These are phyloP conservation scores for Pleurotus salmoneostramineus DNA, from an alignment of 768 basidiomycete species.

Conservation along the genomic window DNA sequence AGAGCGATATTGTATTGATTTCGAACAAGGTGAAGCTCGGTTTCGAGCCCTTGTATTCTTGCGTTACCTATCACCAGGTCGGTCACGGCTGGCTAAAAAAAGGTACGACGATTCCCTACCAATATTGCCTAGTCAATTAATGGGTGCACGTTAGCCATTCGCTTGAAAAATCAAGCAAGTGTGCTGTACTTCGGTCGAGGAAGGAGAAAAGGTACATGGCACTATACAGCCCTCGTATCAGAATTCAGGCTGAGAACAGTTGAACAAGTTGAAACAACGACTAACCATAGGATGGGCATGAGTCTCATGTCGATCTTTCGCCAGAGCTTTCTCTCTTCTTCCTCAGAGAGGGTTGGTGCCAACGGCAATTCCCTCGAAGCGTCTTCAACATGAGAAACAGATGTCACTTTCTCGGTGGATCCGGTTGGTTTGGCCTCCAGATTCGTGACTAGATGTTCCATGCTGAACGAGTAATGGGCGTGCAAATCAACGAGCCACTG, in stretches of 20 bases:
- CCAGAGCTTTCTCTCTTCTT: conserved; percentile 51
- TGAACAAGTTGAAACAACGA: background rate
- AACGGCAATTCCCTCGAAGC: no score
- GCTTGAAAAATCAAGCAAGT: no score
- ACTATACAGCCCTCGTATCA: conserved; percentile 10
- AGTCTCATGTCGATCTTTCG: conserved; percentile 55
- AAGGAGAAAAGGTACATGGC: conserved; percentile 63
- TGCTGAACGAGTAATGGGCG: no score
- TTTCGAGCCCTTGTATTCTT: conserved; percentile 56
- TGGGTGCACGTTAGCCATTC: no score
- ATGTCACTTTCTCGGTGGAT: no score
- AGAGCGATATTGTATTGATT: conserved; percentile 65
- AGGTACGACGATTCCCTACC: conserved; percentile 26
- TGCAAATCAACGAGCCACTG: no score
- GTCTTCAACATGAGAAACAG: no score
- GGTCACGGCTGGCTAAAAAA: background rate
- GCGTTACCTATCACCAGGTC: conserved; percentile 49
- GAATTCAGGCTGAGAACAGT: background rate
- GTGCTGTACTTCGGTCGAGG: conserved; percentile 50
- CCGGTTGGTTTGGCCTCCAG: no score
- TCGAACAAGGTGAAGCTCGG: conserved; percentile 51
- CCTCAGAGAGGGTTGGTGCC: conserved; percentile 34
- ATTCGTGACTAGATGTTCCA: no score
- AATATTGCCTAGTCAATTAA: conserved; percentile 43
- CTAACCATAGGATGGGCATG: conserved; percentile 44